Evolutionary conservation across 176 grass and related monocot genomes (phyloP).

Genomic region (Areca catechu): DNA sequence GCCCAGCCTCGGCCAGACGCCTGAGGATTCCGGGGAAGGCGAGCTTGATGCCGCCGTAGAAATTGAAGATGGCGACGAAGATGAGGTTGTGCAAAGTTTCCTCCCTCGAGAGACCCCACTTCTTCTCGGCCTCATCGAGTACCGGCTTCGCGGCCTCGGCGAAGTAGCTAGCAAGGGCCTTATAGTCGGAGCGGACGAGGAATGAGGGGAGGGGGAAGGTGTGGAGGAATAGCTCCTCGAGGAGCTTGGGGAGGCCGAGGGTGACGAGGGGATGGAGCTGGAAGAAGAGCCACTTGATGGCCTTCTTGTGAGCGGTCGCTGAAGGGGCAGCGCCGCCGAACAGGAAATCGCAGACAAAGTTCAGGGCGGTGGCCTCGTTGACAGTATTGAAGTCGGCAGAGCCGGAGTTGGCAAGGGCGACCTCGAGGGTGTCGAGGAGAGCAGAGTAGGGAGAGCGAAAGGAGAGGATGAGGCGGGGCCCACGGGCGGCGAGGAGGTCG

Average conservation of each 20-base stretch:
- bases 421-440: constrained; percentile 30
- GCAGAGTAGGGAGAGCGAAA: constrained; percentile 26
- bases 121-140: constrained; percentile 45
- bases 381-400: constrained; percentile 35
- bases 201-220: constrained; percentile 40
- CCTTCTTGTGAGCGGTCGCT: constrained; percentile 17
- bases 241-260: constrained; percentile 29
- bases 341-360: constrained; percentile 46
- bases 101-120: constrained; percentile 30
- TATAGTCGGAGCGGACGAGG: constrained; percentile 54
- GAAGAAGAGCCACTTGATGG: constrained; percentile 40
- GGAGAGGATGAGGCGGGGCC: constrained; percentile 29
- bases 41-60: constrained; percentile 67
- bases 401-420: constrained; percentile 2
- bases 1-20: constrained; percentile 39
- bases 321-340: constrained; percentile 43
- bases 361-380: constrained; percentile 27
- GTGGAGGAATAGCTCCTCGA: constrained; percentile 62
- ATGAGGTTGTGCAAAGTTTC: constrained; percentile 70
- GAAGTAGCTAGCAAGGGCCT: constrained; percentile 40
- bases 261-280: constrained; percentile 60
- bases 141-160: constrained; percentile 12
- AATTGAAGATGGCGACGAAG: constrained; percentile 64
- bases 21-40: constrained; percentile 52
- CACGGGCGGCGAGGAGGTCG: constrained; percentile 32